A percentile compares a stretch with the other conserved stretches of the same genome.
These are phyloP conservation scores for Conringia planisiliqua DNA, from an alignment of 345 rosid genomes.

Conservation along the genomic window DNA sequence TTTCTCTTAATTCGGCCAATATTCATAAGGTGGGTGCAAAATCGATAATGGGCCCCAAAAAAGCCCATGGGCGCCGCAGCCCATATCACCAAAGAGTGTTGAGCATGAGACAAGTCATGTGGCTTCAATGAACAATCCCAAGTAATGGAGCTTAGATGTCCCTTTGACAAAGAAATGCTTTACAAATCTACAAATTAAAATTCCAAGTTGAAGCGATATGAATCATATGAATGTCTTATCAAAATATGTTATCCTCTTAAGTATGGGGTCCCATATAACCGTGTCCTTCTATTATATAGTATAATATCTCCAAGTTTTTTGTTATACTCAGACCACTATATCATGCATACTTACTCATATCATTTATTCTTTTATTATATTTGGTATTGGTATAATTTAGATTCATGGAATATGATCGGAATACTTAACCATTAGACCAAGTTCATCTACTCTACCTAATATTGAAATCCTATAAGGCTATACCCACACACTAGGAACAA, in stretches of 20 bases:
- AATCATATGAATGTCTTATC: constrained; percentile 8
- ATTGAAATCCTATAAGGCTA: constrained; percentile 7
- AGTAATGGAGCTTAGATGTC: neutral
- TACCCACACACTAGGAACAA: neutral
- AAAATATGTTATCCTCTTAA: constrained; percentile 12
- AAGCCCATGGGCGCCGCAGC: constrained; percentile 8
- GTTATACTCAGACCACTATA: neutral
- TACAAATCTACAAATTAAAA: neutral
- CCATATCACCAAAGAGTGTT: neutral
- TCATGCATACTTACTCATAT: neutral
- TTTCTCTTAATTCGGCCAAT: too few species aligned
- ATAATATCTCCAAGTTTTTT: neutral
- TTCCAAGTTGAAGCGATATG: neutral
- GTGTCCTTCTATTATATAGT: neutral
- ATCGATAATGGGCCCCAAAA: neutral
- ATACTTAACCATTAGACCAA: constrained; percentile 2
- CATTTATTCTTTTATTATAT: neutral
- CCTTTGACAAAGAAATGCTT: constrained; percentile 9
- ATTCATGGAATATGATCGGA: constrained; percentile 22
- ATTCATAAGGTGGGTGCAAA: neutral
- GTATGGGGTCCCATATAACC: constrained; percentile 25
- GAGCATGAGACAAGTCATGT: constrained; percentile 22
- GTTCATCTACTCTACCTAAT: constrained; percentile 2
- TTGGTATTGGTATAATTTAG: neutral
- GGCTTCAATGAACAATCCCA: constrained; percentile 5